phyloP scores from a whole-genome alignment of 2,329 filamentous ascomycete species.

The Arthrobotrys sinensis region DNA sequence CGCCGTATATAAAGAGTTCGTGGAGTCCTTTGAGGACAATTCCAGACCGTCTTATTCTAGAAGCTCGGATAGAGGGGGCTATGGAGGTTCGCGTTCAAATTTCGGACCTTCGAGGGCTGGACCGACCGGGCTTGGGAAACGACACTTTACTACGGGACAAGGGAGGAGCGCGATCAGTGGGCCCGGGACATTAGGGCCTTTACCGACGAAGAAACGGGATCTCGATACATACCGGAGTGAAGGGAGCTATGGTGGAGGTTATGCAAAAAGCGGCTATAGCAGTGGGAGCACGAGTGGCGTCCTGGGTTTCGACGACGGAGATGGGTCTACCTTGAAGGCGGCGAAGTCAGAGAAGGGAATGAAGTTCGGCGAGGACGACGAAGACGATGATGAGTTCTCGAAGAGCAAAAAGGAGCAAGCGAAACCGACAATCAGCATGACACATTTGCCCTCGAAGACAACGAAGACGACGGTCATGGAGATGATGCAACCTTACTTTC shows the following conservation, averaged over 20 bases:
- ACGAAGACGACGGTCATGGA: conserved; percentile 74
- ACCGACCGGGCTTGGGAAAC: conserved; percentile 51
- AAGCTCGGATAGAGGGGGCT: conserved; percentile 65
- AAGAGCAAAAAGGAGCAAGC: conserved; percentile 65
- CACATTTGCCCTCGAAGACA: conserved; percentile 76
- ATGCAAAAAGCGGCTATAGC: conserved; percentile 52
- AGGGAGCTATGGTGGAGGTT: conserved; percentile 42
- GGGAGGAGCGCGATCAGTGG: conserved; percentile 52
- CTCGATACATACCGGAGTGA: conserved; percentile 60
- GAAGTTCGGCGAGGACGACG: conserved; percentile 72
- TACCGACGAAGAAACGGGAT: conserved; percentile 60
- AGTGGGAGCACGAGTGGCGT: conserved; percentile 62
- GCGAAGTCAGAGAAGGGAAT: conserved; percentile 55
- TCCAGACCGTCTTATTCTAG: conserved; percentile 48
- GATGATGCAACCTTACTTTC: conserved; percentile 71
- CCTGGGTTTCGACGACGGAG: conserved; percentile 64
- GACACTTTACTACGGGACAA: conserved; percentile 49
- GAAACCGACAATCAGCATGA: conserved; percentile 76
- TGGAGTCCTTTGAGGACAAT: conserved; percentile 76
- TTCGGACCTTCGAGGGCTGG: conserved; percentile 59
- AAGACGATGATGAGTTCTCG: conserved; percentile 68
- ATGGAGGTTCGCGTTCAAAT: conserved; percentile 62
- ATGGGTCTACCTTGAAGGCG: conserved; percentile 34
- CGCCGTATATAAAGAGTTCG: conserved; percentile 87
- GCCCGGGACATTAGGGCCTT: conserved; percentile 47